Conservation (phyloP, 495 filamentous ascomycete species). For the Amorphotheca resinae region DNA sequence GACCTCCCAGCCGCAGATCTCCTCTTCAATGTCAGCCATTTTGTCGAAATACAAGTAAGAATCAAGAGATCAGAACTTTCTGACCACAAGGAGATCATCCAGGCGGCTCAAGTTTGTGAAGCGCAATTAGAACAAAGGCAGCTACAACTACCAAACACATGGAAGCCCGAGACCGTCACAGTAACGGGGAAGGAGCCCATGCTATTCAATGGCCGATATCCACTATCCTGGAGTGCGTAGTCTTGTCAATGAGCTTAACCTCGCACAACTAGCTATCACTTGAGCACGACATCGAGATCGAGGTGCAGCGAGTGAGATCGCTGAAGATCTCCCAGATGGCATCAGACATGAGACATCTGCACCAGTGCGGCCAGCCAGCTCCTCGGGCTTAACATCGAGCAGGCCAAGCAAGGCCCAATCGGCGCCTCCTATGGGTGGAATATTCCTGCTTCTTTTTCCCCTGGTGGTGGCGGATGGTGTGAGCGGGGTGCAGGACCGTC, state of each 20-base stretch:
- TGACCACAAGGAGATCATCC: neutral
- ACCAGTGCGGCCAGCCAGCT: conserved; percentile 8
- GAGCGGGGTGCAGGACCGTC: conserved; percentile 17
- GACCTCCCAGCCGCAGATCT: conserved; percentile 7
- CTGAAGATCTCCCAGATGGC: conserved; percentile 8
- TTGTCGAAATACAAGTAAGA: conserved; percentile 5
- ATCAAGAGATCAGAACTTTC: neutral
- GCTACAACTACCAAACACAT: conserved; percentile 6
- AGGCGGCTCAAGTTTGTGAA: conserved; percentile 6
- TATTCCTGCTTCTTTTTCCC: conserved; percentile 1
- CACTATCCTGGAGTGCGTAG: conserved; percentile 12
- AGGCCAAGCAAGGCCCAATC: neutral
- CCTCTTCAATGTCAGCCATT: neutral
- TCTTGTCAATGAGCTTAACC: conserved; percentile 7
- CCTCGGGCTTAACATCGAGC: neutral
- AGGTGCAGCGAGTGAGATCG: no score
- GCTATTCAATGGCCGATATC: conserved; percentile 2
- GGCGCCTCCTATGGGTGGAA: neutral
- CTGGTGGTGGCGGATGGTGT: neutral
- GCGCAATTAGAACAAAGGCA: conserved; percentile 11
- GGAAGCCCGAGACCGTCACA: neutral
- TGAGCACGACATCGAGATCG: no score
- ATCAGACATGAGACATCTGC: conserved; percentile 13
- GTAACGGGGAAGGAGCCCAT: neutral
- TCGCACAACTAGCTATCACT: conserved; percentile 2